These are phyloP conservation scores for Gorgonomyces haynaldii DNA, from an alignment of 192 early-diverging fungal genomes.

Conservation along the genomic window DNA sequence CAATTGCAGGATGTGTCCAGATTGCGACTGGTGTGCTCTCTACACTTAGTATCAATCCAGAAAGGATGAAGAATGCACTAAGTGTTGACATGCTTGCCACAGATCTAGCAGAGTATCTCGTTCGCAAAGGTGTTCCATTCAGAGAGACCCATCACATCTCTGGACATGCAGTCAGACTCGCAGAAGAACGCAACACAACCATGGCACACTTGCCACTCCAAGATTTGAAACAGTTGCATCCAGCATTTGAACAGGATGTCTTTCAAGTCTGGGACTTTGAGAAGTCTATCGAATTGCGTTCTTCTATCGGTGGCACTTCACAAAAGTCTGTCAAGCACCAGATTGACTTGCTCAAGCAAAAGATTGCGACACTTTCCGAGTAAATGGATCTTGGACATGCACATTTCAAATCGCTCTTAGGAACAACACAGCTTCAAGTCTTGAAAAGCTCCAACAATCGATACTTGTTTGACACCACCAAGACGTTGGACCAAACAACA, in stretches of 20 bases:
- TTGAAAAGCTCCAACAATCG: too few relatives aligned
- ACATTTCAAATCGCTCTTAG: too few relatives aligned
- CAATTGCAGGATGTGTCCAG: constrained; percentile 76
- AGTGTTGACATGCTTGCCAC: constrained; percentile 94
- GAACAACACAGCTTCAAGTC: too few relatives aligned
- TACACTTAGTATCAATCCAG: constrained; percentile 79
- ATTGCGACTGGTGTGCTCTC: constrained; percentile 84
- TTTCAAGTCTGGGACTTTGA: constrained; percentile 81
- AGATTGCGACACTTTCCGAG: too few relatives aligned
- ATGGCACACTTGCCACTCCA: constrained; percentile 62
- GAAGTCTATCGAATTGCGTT: constrained; percentile 76
- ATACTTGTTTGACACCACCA: too few relatives aligned
- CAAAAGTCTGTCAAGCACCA: constrained; percentile 65
- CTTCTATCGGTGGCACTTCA: constrained; percentile 81
- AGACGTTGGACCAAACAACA: too few relatives aligned
- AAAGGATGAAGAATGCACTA: constrained; percentile 70
- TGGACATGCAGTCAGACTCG: constrained; percentile 84
- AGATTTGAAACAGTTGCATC: constrained; percentile 79
- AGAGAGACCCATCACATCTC: constrained; percentile 98
- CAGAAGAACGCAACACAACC: constrained; percentile 68
- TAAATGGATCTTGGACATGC: too few relatives aligned
- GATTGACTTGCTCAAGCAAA: constrained; percentile 69
- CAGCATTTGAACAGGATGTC: constrained; percentile 76
- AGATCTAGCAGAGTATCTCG: constrained; percentile 95
- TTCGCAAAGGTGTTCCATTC: constrained; percentile 97